Evolutionary conservation across 1,284 basidiomycete genomes (phyloP).

Genomic region (Grifola frondosa): DNA sequence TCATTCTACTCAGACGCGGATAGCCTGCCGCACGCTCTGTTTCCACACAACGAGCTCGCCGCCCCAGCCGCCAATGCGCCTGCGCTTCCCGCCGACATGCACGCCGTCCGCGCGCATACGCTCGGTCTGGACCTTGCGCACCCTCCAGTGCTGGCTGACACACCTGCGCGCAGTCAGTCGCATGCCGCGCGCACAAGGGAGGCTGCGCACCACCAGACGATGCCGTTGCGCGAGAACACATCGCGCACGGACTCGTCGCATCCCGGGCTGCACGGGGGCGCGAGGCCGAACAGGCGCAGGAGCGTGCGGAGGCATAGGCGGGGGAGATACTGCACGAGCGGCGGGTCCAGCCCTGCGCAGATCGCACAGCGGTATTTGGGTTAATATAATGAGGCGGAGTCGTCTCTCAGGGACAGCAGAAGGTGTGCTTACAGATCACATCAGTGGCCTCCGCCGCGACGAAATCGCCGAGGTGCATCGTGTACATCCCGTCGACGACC

Average conservation of each 20-base stretch:
- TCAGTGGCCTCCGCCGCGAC: conserved; percentile 49
- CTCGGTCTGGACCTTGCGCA: conserved; percentile 24
- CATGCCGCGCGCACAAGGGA: neutral
- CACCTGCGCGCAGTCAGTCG: conserved; percentile 18
- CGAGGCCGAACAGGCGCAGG: conserved; percentile 42
- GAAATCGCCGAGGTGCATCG: conserved; percentile 19
- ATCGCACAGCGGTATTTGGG: too few species aligned
- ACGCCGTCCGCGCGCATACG: conserved; percentile 17
- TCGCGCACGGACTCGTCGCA: conserved; percentile 46
- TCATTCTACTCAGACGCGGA: conserved; percentile 3
- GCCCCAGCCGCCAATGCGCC: conserved; percentile 34
- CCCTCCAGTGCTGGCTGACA: conserved; percentile 41
- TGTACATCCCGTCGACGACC: conserved; percentile 32
- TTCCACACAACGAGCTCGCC: conserved; percentile 27
- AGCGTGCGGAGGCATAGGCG: conserved; percentile 53
- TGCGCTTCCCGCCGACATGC: conserved; percentile 25
- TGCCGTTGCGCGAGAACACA: conserved; percentile 50
- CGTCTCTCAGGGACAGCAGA: neutral
- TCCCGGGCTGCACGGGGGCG: conserved; percentile 47
- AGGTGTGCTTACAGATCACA: conserved; percentile 50
- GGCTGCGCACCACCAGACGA: conserved; percentile 50
- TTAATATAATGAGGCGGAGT: neutral
- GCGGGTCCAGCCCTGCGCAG: conserved; percentile 60
- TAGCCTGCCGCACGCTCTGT: conserved; percentile 18
- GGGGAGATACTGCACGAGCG: conserved; percentile 56